phyloP scores from a whole-genome alignment of 768 basidiomycete species.

The Trametes gibbosa region DNA sequence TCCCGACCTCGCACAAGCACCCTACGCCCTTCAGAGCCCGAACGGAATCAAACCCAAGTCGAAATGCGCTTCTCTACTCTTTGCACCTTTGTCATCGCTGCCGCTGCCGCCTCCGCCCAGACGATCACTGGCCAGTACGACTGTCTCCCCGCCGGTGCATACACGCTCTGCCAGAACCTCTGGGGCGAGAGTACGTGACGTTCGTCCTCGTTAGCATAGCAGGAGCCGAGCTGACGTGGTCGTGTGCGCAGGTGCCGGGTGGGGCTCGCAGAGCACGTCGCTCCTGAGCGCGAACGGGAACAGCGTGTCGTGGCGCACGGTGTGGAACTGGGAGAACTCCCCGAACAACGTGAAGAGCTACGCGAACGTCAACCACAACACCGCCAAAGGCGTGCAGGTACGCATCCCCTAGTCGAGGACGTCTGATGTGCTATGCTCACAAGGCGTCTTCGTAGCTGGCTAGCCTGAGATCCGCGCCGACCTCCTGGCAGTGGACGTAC shows the following conservation, averaged over 20 bases:
- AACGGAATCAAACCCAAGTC: too few species aligned
- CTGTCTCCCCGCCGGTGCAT: constrained; percentile 46
- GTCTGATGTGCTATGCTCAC: too few species aligned
- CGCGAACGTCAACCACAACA: constrained; percentile 47
- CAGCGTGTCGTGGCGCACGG: constrained; percentile 51
- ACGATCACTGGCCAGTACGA: constrained; percentile 43
- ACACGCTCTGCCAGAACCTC: constrained; percentile 54
- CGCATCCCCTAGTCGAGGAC: too few species aligned
- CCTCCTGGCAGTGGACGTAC: constrained; percentile 52
- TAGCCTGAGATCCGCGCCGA: constrained; percentile 43
- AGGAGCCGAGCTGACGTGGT: too few species aligned
- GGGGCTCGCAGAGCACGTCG: constrained; percentile 49
- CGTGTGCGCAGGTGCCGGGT: constrained; percentile 36
- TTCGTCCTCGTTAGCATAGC: too few species aligned
- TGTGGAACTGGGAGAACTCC: constrained; percentile 49
- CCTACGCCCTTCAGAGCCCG: too few species aligned
- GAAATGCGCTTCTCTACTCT: constrained; percentile 12
- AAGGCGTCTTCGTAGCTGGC: constrained; percentile 31
- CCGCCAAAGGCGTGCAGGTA: constrained; percentile 41
- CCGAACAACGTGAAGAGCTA: constrained; percentile 57
- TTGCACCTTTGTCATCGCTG: constrained; percentile 8
- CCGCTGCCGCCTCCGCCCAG: constrained; percentile 30
- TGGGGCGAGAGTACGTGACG: constrained; percentile 44
- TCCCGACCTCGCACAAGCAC: too few species aligned
- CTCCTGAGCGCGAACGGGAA: constrained; percentile 38